Conservation (phyloP, 2,329 filamentous ascomycete species). For the Coniochaeta sp. region DNA sequence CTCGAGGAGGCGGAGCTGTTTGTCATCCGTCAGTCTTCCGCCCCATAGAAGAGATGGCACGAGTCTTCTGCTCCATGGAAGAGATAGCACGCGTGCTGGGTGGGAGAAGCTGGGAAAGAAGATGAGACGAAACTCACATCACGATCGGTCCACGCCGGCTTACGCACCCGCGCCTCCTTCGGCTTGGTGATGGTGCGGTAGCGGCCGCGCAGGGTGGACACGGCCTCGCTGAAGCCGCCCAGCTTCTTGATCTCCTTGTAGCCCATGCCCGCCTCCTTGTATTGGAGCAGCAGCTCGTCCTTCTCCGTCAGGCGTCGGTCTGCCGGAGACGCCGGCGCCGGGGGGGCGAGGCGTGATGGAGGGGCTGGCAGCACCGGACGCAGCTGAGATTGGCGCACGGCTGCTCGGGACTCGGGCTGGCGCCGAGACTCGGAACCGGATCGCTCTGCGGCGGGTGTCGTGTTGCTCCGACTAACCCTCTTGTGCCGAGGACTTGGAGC, state of each 20-base stretch:
- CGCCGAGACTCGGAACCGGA: neutral
- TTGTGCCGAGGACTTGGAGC: neutral
- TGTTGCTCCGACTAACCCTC: neutral
- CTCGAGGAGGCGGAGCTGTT: slow-evolving; percentile 16
- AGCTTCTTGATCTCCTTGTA: slow-evolving; percentile 56
- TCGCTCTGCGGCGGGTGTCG: neutral
- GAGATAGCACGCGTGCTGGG: neutral
- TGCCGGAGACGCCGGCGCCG: neutral
- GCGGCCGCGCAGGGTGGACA: slow-evolving; percentile 66
- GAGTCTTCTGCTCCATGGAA: neutral
- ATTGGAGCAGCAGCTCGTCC: slow-evolving; percentile 45
- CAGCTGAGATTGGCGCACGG: neutral
- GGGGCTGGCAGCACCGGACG: neutral
- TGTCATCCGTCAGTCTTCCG: neutral
- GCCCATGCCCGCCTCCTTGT: slow-evolving; percentile 48
- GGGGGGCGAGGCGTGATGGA: neutral
- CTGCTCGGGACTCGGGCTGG: neutral
- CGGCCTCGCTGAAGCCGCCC: slow-evolving; percentile 54
- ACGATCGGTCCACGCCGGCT: slow-evolving; percentile 53
- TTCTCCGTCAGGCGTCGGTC: neutral
- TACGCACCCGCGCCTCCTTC: slow-evolving; percentile 54
- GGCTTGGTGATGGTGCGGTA: slow-evolving; percentile 59
- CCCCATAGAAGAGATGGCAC: neutral
- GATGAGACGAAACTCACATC: slow-evolving; percentile 51
- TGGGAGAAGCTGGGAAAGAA: neutral